Evolutionary conservation across 2,329 filamentous ascomycete species (phyloP).

Genomic region (Lachnellula occidentalis): DNA sequence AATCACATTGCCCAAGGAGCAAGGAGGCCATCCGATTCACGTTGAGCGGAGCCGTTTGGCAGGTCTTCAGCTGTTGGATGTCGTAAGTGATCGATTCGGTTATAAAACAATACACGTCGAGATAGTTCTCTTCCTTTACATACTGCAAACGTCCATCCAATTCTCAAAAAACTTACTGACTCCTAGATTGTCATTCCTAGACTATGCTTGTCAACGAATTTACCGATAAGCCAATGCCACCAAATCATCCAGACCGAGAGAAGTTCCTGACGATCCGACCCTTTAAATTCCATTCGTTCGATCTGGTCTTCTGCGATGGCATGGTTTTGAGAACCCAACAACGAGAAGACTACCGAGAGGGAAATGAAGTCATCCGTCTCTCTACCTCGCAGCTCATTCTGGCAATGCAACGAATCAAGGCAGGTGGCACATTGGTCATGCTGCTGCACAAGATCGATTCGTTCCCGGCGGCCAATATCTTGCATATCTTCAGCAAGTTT

Average conservation of each 20-base stretch:
- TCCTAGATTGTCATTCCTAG: no score
- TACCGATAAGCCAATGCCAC: slow-evolving; percentile 9
- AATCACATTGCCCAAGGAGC: slow-evolving; percentile 16
- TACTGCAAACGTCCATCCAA: no score
- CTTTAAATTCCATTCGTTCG: slow-evolving; percentile 20
- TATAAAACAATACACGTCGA: no score
- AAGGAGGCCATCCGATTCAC: slow-evolving; percentile 22
- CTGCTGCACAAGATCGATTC: slow-evolving; percentile 23
- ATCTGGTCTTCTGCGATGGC: slow-evolving; percentile 27
- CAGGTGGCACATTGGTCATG: slow-evolving; percentile 22
- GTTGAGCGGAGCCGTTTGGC: slow-evolving; percentile 1
- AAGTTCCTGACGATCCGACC: slow-evolving; percentile 14
- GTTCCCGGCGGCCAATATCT: slow-evolving; percentile 13
- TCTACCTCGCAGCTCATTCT: slow-evolving; percentile 22
- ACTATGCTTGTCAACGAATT: slow-evolving; percentile 20
- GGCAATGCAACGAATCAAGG: slow-evolving; percentile 16
- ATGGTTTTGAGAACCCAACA: slow-evolving; percentile 23
- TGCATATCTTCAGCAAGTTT: slow-evolving; percentile 23
- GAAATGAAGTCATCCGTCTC: slow-evolving; percentile 16
- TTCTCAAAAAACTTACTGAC: no score
- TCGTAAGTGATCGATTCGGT: not conserved
- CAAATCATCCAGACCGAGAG: slow-evolving; percentile 10
- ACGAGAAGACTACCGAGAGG: slow-evolving; percentile 15
- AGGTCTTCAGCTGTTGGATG: slow-evolving; percentile 10
- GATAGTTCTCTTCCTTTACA: no score